Percentiles rank a stretch among this genome's conserved stretches.
These are phyloP conservation scores for Cryptosporidium parvum DNA, from an alignment of 169 alveolate species.

Conservation along the genomic window DNA sequence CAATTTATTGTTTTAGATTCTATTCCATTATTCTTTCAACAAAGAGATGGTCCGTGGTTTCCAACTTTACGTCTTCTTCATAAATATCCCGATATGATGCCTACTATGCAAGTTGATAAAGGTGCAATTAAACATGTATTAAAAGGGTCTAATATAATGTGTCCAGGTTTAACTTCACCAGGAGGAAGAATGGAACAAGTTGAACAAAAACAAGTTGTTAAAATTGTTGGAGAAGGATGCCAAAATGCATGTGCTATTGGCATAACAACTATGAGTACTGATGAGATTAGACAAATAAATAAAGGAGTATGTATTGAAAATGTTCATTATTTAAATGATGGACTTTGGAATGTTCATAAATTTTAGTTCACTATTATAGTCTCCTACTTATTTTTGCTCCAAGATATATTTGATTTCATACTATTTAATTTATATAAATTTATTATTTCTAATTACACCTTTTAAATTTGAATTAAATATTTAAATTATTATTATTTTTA, in stretches of 20 bases:
- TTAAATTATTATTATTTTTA: too few species aligned
- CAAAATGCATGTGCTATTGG: slow-evolving; percentile 96
- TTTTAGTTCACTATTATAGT: not conserved
- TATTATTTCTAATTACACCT: not conserved
- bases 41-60: slow-evolving; percentile 94
- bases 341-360: slow-evolving; percentile 90
- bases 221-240: slow-evolving; percentile 92
- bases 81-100: slow-evolving; percentile 95
- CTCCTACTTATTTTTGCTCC: not conserved
- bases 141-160: slow-evolving; percentile 96
- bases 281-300: slow-evolving; percentile 89
- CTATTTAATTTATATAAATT: not conserved
- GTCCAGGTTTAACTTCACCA: slow-evolving; percentile 97
- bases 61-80: slow-evolving; percentile 95
- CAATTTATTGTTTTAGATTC: slow-evolving; percentile 84
- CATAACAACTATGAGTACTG: slow-evolving; percentile 92
- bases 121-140: slow-evolving; percentile 96
- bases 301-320: slow-evolving; percentile 94
- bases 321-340: slow-evolving; percentile 93
- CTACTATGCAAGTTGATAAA: slow-evolving; percentile 95
- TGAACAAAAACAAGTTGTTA: slow-evolving; percentile 86
- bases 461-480: not conserved
- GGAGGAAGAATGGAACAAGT: slow-evolving; percentile 95
- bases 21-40: slow-evolving; percentile 88
- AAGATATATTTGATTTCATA: not conserved